Conservation (phyloP, 805 yeast genomes). For the Ascoidea tarda region DNA sequence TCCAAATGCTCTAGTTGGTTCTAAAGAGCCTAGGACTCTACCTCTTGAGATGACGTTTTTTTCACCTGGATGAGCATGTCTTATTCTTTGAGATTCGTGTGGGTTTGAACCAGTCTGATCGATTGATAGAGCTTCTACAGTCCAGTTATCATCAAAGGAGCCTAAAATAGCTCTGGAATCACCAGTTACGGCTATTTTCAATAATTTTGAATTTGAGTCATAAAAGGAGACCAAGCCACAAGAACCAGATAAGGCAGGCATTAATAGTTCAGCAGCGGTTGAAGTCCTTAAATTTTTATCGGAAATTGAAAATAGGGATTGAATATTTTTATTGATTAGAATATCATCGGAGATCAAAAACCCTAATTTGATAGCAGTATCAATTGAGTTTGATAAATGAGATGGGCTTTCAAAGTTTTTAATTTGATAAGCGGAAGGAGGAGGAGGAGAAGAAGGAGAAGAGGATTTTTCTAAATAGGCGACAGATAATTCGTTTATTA, state of each 20-base stretch:
- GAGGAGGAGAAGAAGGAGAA: conserved; percentile 5
- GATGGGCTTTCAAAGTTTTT: conserved; percentile 13
- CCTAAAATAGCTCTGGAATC: conserved; percentile 91
- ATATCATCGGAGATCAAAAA: conserved; percentile 77
- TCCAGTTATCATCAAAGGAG: conserved; percentile 59
- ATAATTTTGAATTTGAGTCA: conserved; percentile 55
- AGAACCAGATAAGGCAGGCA: conserved; percentile 93
- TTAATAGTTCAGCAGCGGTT: conserved; percentile 54
- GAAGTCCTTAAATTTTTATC: conserved; percentile 38
- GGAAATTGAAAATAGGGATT: conserved; percentile 53
- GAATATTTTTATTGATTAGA: conserved; percentile 64
- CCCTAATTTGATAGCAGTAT: conserved; percentile 68
- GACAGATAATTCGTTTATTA: conserved; percentile 62
- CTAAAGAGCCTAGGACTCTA: conserved; percentile 82
- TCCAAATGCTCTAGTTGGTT: conserved; percentile 95
- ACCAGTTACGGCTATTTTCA: conserved; percentile 91
- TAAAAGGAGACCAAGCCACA: conserved; percentile 84
- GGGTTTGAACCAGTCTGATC: conserved; percentile 94
- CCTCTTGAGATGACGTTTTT: conserved; percentile 75
- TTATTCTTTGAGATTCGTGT: conserved; percentile 71
- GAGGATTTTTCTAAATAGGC: conserved; percentile 22
- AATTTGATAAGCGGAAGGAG: conserved; percentile 32
- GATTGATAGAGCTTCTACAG: conserved; percentile 69
- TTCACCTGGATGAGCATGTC: conserved; percentile 85
- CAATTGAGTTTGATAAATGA: conserved; percentile 45